Evolutionary conservation across 2,329 filamentous ascomycete species (phyloP).

Genomic region (Clonostachys solani): DNA sequence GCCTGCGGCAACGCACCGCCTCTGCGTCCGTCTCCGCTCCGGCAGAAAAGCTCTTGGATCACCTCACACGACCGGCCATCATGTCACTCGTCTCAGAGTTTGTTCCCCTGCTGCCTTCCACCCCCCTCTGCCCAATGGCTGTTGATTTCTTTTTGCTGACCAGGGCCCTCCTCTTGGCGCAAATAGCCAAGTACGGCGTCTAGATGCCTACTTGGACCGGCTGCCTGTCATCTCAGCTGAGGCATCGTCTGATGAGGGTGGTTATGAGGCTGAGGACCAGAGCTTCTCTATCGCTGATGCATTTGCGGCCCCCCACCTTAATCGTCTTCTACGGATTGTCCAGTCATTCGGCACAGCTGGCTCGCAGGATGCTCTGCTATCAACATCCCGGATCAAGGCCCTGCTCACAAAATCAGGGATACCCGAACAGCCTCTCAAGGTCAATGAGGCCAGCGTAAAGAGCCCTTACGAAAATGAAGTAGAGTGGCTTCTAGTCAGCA

Average conservation of each 20-base stretch:
- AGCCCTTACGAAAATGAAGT: slow-evolving; percentile 68
- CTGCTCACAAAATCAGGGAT: slow-evolving; percentile 62
- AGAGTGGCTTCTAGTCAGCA: slow-evolving; percentile 87
- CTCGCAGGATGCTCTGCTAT: slow-evolving; percentile 58
- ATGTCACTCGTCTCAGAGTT: slow-evolving; percentile 47
- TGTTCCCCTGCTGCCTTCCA: slow-evolving; percentile 14
- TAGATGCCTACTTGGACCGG: slow-evolving; percentile 63
- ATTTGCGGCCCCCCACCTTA: slow-evolving; percentile 47
- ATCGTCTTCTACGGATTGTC: slow-evolving; percentile 63
- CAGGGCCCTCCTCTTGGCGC: not conserved
- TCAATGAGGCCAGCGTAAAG: slow-evolving; percentile 20
- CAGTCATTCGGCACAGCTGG: slow-evolving; percentile 68
- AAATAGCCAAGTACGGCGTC: slow-evolving; percentile 53
- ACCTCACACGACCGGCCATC: not conserved
- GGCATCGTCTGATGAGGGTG: slow-evolving; percentile 34
- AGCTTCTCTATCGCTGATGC: slow-evolving; percentile 29
- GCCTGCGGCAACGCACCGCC: too few species aligned
- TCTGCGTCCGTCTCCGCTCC: not conserved
- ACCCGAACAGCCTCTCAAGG: slow-evolving; percentile 28
- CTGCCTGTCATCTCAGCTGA: slow-evolving; percentile 38
- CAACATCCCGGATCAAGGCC: slow-evolving; percentile 51
- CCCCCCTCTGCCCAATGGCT: not conserved
- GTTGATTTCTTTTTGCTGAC: not conserved
- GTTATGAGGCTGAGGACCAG: slow-evolving; percentile 19
- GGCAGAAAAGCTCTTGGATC: not conserved